These are phyloP conservation scores for Bjerkandera adusta DNA, from an alignment of 1,284 basidiomycete species.

Conservation along the genomic window DNA sequence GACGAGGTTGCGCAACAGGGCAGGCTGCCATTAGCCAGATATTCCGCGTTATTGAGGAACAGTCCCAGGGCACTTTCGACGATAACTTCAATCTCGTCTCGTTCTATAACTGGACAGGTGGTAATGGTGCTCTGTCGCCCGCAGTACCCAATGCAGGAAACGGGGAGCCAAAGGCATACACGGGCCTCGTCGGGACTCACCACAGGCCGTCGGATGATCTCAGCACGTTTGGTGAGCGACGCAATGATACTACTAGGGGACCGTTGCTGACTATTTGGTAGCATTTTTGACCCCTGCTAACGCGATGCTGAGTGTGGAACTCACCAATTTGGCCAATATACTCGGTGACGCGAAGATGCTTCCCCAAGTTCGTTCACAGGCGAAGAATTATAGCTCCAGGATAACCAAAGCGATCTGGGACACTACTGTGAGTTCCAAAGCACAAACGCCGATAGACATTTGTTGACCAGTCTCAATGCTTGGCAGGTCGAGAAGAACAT, in stretches of 20 bases:
- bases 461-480: background rate
- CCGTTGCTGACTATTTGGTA: too few species aligned
- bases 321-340: conserved; percentile 56
- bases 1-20: conserved; percentile 42
- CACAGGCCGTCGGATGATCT: conserved; percentile 77
- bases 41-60: conserved; percentile 72
- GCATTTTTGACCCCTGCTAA: conserved; percentile 76
- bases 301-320: conserved; percentile 77
- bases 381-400: conserved; percentile 56
- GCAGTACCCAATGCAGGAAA: conserved; percentile 64
- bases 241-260: background rate
- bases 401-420: conserved; percentile 65
- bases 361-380: conserved; percentile 49
- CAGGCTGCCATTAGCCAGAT: conserved; percentile 66
- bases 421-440: conserved; percentile 52
- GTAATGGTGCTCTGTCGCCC: conserved; percentile 58
- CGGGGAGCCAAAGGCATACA: conserved; percentile 66
- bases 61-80: conserved; percentile 72
- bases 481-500: conserved; percentile 56
- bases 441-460: too few species aligned
- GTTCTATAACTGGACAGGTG: conserved; percentile 79
- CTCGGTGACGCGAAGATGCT: conserved; percentile 50
- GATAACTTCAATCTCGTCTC: conserved; percentile 68
- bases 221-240: conserved; percentile 54
- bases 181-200: conserved; percentile 65